Percentiles rank a stretch among this genome's conserved stretches.
Evolutionary conservation across 768 basidiomycete genomes (phyloP).

Genomic region (Hydnomerulius pinastri): DNA sequence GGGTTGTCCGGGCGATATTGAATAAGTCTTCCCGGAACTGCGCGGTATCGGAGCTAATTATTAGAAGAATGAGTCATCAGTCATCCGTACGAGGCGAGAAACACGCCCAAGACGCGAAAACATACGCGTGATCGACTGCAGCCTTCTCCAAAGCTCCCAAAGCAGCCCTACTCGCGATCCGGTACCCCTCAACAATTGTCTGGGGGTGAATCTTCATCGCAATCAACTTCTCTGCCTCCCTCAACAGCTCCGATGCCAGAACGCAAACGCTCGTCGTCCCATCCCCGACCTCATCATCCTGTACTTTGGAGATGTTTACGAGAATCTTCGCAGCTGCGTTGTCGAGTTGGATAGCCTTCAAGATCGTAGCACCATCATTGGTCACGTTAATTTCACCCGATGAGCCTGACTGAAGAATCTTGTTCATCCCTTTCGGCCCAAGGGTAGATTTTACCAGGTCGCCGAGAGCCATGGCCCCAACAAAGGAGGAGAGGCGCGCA

Average conservation of each 20-base stretch:
- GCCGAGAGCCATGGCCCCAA: slow-evolving; percentile 94
- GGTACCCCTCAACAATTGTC: slow-evolving; percentile 95
- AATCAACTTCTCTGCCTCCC: slow-evolving; percentile 96
- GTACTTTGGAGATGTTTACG: slow-evolving; percentile 99
- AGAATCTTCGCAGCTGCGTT: slow-evolving; percentile 99
- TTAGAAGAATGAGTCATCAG: neutral
- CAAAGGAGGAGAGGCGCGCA: slow-evolving; percentile 96
- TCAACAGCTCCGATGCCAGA: slow-evolving; percentile 83
- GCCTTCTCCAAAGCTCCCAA: slow-evolving; percentile 80
- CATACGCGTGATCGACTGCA: slow-evolving; percentile 83
- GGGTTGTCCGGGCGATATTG: slow-evolving; percentile 94
- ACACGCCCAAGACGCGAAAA: slow-evolving; percentile 13
- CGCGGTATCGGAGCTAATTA: slow-evolving; percentile 61
- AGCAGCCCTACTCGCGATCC: slow-evolving; percentile 86
- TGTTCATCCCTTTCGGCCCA: slow-evolving; percentile 99
- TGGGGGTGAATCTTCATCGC: slow-evolving; percentile 94
- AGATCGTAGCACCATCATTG: slow-evolving; percentile 98
- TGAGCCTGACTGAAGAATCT: slow-evolving; percentile 92
- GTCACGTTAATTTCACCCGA: slow-evolving; percentile 95
- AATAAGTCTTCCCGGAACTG: slow-evolving; percentile 88
- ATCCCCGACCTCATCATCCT: slow-evolving; percentile 98
- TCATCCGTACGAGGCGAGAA: neutral
- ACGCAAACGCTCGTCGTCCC: slow-evolving; percentile 93
- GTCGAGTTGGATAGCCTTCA: slow-evolving; percentile 96
- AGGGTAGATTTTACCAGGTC: slow-evolving; percentile 99